Percentiles rank a stretch among this genome's conserved stretches.
Conservation (phyloP, 2,329 filamentous ascomycete genomes). For the Venturiaceae sp. region DNA sequence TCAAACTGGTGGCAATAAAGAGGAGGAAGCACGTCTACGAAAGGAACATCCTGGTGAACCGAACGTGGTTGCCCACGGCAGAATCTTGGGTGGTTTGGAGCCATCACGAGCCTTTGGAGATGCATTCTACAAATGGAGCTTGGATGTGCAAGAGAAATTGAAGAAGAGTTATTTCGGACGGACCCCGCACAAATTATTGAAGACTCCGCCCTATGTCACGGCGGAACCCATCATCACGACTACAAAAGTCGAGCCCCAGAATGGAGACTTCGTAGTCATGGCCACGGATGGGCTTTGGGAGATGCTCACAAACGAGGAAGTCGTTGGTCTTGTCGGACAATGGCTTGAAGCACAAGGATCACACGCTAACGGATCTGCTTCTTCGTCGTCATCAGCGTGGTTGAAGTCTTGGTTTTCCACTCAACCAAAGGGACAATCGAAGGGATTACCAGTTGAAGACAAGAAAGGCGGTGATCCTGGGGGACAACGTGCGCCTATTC, state of each 20-base stretch:
- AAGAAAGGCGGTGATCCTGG: constrained; percentile 34
- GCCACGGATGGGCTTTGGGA: constrained; percentile 97
- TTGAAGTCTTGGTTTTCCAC: constrained; percentile 59
- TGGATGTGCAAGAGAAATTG: constrained; percentile 72
- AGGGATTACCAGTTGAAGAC: constrained; percentile 64
- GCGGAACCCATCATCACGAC: constrained; percentile 92
- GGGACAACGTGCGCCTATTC: constrained; percentile 80
- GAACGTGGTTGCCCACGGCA: constrained; percentile 77
- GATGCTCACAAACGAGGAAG: constrained; percentile 98
- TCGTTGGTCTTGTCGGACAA: constrained; percentile 89
- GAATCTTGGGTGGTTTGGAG: constrained; percentile 84
- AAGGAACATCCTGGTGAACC: constrained; percentile 83
- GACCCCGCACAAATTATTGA: constrained; percentile 64
- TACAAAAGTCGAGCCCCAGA: constrained; percentile 79
- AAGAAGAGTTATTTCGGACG: constrained; percentile 82
- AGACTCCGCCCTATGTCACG: constrained; percentile 93
- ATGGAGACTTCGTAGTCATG: constrained; percentile 91
- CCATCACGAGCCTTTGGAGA: constrained; percentile 93
- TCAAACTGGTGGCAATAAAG: constrained; percentile 83
- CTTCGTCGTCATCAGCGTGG: constrained; percentile 51
- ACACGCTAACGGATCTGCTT: constrained; percentile 19
- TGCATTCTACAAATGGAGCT: constrained; percentile 92
- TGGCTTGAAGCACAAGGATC: constrained; percentile 67
- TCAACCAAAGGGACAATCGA: constrained; percentile 36
- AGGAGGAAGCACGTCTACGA: constrained; percentile 73